Evolutionary conservation across 164 flowering plant genomes (phyloP).

Genomic region (Vitis rupestris): DNA sequence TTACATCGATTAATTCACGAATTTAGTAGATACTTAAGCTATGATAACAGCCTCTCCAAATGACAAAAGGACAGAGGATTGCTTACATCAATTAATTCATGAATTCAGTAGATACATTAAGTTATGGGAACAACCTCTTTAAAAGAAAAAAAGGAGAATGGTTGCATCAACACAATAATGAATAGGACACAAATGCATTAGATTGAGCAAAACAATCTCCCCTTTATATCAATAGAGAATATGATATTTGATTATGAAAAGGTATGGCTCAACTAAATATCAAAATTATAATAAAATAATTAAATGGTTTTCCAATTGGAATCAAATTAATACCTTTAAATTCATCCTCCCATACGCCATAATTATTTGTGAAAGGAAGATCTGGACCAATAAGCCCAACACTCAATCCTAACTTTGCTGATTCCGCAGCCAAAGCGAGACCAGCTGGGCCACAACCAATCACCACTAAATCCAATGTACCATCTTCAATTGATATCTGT

Average conservation of each 20-base stretch:
- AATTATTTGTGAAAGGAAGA: constrained; percentile 95
- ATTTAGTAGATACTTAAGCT: too few species aligned
- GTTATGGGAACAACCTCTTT: background rate
- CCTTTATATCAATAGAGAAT: background rate
- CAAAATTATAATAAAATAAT: too few species aligned
- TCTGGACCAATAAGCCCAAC: constrained; percentile 98
- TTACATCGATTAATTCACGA: background rate
- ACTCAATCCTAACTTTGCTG: constrained; percentile 78
- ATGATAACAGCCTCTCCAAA: background rate
- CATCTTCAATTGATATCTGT: constrained; percentile 53
- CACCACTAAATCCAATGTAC: constrained; percentile 76
- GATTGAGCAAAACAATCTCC: too few species aligned
- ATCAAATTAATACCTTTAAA: too few species aligned
- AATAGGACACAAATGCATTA: too few species aligned
- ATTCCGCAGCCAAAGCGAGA: constrained; percentile 90
- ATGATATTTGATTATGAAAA: too few species aligned
- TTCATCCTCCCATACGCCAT: constrained; percentile 90
- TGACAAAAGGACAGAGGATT: background rate
- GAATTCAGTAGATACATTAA: too few species aligned
- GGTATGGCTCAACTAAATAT: too few species aligned
- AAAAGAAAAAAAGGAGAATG: background rate
- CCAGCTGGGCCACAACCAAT: constrained; percentile 99
- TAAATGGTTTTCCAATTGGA: too few species aligned
- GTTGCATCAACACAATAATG: background rate
- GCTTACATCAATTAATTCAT: background rate